Conservation (phyloP, 1,284 basidiomycete genomes). For the Paramarasmius palmivorus region DNA sequence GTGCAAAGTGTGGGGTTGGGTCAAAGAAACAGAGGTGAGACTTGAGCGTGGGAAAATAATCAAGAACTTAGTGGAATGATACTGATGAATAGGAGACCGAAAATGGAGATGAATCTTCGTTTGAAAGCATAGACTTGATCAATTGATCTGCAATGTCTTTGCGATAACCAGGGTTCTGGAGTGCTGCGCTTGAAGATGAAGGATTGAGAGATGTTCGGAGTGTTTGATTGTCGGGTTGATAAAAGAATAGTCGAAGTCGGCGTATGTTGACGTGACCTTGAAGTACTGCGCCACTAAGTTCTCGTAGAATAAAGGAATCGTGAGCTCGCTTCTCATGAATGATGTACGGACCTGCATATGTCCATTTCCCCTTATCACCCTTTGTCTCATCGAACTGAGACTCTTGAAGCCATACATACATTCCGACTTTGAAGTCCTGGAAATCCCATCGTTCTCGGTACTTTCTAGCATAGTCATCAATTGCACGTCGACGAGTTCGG, state of each 20-base stretch:
- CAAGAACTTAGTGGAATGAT: no score
- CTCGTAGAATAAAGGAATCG: constrained; percentile 5
- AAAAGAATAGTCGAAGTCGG: constrained; percentile 6
- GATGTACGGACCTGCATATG: constrained; percentile 8
- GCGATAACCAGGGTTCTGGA: no score
- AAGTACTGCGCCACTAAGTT: constrained; percentile 5
- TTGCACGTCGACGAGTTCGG: neutral
- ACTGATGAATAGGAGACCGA: no score
- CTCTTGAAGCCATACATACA: constrained; percentile 1
- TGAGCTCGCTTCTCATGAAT: constrained; percentile 6
- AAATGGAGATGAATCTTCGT: no score
- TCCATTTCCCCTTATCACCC: neutral
- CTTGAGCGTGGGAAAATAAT: no score
- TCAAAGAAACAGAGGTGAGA: no score
- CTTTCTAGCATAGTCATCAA: neutral
- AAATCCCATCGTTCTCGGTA: neutral
- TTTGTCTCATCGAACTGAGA: neutral
- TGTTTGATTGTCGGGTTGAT: constrained; percentile 4
- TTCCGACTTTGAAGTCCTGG: neutral
- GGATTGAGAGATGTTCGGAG: constrained; percentile 9
- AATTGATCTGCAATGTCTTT: no score
- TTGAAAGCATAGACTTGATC: no score
- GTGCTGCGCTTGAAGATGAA: no score
- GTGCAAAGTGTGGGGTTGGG: no score
- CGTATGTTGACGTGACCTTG: constrained; percentile 4